phyloP scores from a whole-genome alignment of 2,329 filamentous ascomycete genomes.

The Cordyceps tenuipes region DNA sequence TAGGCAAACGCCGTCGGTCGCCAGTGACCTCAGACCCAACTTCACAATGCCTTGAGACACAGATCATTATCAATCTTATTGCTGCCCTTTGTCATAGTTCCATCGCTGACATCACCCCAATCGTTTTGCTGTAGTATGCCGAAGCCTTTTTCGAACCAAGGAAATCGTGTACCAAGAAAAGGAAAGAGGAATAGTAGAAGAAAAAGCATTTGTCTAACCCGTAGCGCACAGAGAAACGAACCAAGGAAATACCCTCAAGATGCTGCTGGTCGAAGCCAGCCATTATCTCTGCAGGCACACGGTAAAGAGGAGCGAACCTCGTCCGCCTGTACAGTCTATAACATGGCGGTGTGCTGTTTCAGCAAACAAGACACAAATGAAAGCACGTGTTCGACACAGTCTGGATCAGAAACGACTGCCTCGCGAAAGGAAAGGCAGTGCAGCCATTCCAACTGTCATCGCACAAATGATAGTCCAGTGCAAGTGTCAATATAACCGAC shows the following conservation, averaged over 20 bases:
- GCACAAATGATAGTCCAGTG: constrained; percentile 1
- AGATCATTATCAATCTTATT: constrained; percentile 10
- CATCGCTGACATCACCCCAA: constrained; percentile 6
- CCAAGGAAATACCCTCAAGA: constrained; percentile 1
- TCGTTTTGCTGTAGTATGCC: constrained; percentile 7
- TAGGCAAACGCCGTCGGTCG: not conserved
- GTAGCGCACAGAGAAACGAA: constrained; percentile 3
- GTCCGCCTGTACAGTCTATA: constrained; percentile 30
- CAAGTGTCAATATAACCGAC: not conserved
- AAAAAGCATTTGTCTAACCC: constrained; percentile 11
- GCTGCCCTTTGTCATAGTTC: constrained; percentile 2
- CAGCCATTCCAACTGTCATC: not conserved
- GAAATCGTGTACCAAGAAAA: not conserved
- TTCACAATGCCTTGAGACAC: not conserved
- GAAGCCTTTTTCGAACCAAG: not conserved
- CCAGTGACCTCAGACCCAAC: not conserved
- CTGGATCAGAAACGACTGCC: not conserved
- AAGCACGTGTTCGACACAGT: constrained; percentile 7
- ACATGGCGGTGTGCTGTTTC: constrained; percentile 9
- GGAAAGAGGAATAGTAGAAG: constrained; percentile 10
- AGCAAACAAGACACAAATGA: constrained; percentile 9
- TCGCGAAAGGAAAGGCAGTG: not conserved
- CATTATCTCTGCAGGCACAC: constrained; percentile 20
- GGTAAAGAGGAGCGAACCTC: constrained; percentile 26
- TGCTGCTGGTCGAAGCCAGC: constrained; percentile 21